Evolutionary conservation across 208 protist genomes (phyloP).

Genomic region (Endotrypanum monterogeii): DNA sequence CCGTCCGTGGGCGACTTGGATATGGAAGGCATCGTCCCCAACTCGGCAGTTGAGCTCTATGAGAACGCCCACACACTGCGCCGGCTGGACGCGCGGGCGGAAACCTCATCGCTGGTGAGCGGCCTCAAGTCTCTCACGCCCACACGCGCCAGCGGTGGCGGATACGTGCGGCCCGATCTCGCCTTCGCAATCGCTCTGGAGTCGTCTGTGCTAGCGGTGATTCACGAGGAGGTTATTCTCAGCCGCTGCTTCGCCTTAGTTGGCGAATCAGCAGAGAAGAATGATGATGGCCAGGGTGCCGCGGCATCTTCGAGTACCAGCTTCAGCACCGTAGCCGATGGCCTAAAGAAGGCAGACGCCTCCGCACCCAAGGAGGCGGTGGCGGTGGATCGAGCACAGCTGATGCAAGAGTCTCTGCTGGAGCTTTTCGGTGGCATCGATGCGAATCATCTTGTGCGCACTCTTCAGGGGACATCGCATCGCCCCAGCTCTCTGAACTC

Average conservation of each 20-base stretch:
- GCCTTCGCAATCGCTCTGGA: constrained; percentile 81
- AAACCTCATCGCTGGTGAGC: constrained; percentile 36
- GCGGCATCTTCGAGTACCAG: neutral
- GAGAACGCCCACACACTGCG: constrained; percentile 45
- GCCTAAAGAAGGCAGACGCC: neutral
- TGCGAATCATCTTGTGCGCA: constrained; percentile 17
- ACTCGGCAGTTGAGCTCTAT: constrained; percentile 48
- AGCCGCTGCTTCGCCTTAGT: constrained; percentile 64
- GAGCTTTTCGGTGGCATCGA: constrained; percentile 78
- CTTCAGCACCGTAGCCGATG: neutral
- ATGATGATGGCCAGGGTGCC: constrained; percentile 9
- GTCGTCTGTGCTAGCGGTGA: constrained; percentile 51
- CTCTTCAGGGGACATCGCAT: constrained; percentile 26
- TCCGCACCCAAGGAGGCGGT: neutral
- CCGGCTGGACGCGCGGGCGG: constrained; percentile 36
- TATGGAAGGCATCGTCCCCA: constrained; percentile 24
- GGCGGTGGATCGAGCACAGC: constrained; percentile 19
- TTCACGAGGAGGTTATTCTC: constrained; percentile 76
- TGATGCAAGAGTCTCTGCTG: constrained; percentile 64
- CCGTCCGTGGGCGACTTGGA: constrained; percentile 38
- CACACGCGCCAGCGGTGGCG: constrained; percentile 32
- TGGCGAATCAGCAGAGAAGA: constrained; percentile 1
- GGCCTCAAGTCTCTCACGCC: constrained; percentile 36
- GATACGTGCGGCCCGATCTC: constrained; percentile 71
- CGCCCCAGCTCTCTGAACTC: constrained; percentile 20